phyloP scores from a whole-genome alignment of 441 rosid species.

The Croton laevigatus region DNA sequence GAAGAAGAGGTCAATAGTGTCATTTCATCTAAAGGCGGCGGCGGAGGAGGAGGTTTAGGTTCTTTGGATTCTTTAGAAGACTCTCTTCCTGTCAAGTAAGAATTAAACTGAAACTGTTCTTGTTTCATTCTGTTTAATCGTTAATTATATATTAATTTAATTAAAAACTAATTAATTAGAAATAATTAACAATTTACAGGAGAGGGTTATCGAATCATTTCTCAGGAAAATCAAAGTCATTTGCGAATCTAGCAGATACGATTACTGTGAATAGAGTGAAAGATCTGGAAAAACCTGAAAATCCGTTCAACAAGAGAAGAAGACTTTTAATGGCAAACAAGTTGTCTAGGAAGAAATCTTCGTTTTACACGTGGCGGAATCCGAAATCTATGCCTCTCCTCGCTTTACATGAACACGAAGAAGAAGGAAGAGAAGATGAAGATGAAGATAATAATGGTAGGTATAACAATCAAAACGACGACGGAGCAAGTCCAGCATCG shows the following conservation, averaged over 20 bases:
- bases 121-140: too few relatives aligned
- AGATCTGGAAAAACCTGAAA: constrained; percentile 63
- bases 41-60: constrained; percentile 11
- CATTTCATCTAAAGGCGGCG: constrained; percentile 32
- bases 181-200: neutral
- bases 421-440: neutral
- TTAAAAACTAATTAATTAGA: too few relatives aligned
- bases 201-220: constrained; percentile 65
- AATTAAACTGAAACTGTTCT: neutral
- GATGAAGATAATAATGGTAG: neutral
- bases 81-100: constrained; percentile 72
- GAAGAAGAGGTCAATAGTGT: constrained; percentile 35
- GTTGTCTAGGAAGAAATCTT: constrained; percentile 18
- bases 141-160: too few relatives aligned
- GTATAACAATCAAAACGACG: neutral
- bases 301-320: constrained; percentile 50
- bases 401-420: constrained; percentile 7
- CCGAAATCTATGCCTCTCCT: constrained; percentile 32
- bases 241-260: constrained; percentile 50
- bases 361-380: constrained; percentile 22
- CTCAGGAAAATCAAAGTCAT: constrained; percentile 75
- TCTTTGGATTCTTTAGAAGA: constrained; percentile 56
- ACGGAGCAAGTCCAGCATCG: constrained; percentile 3
- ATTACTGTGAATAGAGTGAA: constrained; percentile 29
- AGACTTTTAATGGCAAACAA: constrained; percentile 22